A percentile compares a stretch with the other conserved stretches of the same genome.
Evolutionary conservation across 305 asterid genomes (phyloP).

Genomic region (Fraxinus latifolia): DNA sequence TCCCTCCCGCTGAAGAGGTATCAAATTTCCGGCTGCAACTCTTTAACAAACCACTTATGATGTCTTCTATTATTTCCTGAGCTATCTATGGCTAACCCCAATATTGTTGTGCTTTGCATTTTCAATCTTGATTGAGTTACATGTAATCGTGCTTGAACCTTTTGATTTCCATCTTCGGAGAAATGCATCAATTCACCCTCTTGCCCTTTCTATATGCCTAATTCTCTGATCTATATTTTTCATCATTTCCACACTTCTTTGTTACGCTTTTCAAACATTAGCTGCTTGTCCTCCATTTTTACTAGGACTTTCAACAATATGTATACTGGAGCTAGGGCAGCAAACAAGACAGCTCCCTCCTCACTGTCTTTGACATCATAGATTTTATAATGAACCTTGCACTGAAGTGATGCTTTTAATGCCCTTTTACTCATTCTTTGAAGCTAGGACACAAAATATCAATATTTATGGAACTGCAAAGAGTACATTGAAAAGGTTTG

Average conservation of each 20-base stretch:
- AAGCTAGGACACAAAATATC: slow-evolving; percentile 87
- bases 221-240: neutral
- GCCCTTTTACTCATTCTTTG: slow-evolving; percentile 38
- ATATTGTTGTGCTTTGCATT: neutral
- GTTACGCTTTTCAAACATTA: neutral
- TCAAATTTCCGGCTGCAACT: slow-evolving; percentile 13
- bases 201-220: slow-evolving; percentile 1
- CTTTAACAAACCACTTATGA: neutral
- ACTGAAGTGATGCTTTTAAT: slow-evolving; percentile 37
- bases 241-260: neutral
- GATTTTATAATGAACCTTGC: slow-evolving; percentile 15
- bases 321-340: neutral
- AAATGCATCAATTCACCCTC: slow-evolving; percentile 2
- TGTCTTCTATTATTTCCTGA: neutral
- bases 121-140: neutral
- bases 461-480: slow-evolving; percentile 94
- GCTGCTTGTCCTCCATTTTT: slow-evolving; percentile 12
- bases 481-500: slow-evolving; percentile 69
- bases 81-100: neutral
- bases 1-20: slow-evolving; percentile 73
- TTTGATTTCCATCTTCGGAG: neutral
- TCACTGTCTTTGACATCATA: neutral
- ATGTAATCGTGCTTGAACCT: neutral
- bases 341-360: neutral
- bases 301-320: neutral